Conservation (phyloP, 495 filamentous ascomycete genomes). For the Aspergillus bertholletiae region DNA sequence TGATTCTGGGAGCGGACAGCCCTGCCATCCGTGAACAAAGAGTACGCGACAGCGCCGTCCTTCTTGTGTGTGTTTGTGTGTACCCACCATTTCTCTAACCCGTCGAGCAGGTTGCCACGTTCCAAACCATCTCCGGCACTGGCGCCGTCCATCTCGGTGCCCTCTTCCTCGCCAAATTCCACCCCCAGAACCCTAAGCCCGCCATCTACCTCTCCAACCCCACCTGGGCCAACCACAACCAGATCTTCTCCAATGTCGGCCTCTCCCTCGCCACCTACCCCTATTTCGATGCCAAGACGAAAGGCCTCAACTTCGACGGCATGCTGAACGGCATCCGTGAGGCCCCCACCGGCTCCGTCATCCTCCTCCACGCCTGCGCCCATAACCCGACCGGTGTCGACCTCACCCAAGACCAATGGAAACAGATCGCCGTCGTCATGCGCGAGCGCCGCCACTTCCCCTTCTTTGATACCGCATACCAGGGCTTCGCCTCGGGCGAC, state of each 20-base stretch:
- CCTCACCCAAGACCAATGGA: slow-evolving; percentile 92
- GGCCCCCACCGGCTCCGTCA: slow-evolving; percentile 74
- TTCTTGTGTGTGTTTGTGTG: not conserved
- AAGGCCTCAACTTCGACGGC: slow-evolving; percentile 86
- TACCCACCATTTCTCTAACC: no score
- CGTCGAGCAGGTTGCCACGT: slow-evolving; percentile 46
- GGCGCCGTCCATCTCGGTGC: slow-evolving; percentile 56
- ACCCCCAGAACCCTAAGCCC: slow-evolving; percentile 58
- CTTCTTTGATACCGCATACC: slow-evolving; percentile 98
- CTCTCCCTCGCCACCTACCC: slow-evolving; percentile 80
- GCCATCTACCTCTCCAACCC: slow-evolving; percentile 86
- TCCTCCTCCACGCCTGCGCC: slow-evolving; percentile 93
- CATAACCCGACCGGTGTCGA: slow-evolving; percentile 99
- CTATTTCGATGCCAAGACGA: slow-evolving; percentile 84
- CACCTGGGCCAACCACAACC: slow-evolving; percentile 98
- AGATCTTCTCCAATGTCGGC: slow-evolving; percentile 93
- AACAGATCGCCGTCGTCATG: slow-evolving; percentile 75
- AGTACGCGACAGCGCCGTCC: slow-evolving; percentile 39
- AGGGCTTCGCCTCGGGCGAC: slow-evolving; percentile 94
- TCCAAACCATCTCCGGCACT: slow-evolving; percentile 60
- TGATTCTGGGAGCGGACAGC: slow-evolving; percentile 78
- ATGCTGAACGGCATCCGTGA: slow-evolving; percentile 66
- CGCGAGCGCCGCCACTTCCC: slow-evolving; percentile 80
- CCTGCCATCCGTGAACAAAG: slow-evolving; percentile 82
- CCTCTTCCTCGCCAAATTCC: slow-evolving; percentile 55